These are phyloP conservation scores for Crithidia brevicula DNA, from an alignment of 208 protist genomes.

Conservation along the genomic window DNA sequence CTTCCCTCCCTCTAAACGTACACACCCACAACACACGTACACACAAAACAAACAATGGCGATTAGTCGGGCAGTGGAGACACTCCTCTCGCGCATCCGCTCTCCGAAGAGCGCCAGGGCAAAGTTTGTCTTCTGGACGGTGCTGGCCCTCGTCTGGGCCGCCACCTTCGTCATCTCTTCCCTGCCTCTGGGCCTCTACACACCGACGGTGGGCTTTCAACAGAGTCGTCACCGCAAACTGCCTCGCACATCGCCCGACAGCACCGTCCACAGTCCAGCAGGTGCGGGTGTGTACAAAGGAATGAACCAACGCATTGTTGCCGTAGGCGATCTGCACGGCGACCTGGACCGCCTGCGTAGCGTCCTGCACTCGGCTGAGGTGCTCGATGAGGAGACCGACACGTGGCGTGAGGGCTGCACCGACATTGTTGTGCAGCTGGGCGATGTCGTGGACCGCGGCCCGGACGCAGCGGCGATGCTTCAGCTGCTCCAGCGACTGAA, in stretches of 20 bases:
- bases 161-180: conserved; percentile 19
- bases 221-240: conserved; percentile 7
- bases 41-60: conserved; percentile 3
- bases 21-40: no score
- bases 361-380: conserved; percentile 46
- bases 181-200: conserved; percentile 27
- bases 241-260: background rate
- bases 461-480: conserved; percentile 42
- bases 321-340: conserved; percentile 70
- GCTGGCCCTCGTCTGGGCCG: conserved; percentile 15
- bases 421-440: conserved; percentile 70
- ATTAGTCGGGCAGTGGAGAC: background rate
- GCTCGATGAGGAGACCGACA: conserved; percentile 25
- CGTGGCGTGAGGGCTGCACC: conserved; percentile 48
- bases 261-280: background rate
- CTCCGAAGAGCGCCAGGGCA: conserved; percentile 9
- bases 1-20: no score
- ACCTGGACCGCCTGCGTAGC: conserved; percentile 37
- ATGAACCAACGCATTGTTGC: conserved; percentile 42
- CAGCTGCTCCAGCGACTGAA: conserved; percentile 40
- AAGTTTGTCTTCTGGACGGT: conserved; percentile 24
- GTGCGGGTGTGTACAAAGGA: background rate
- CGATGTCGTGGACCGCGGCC: conserved; percentile 65
- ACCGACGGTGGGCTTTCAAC: conserved; percentile 26
- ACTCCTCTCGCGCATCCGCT: conserved; percentile 4